Conservation (phyloP, 2,329 filamentous ascomycete species). For the Talaromyces islandicus region DNA sequence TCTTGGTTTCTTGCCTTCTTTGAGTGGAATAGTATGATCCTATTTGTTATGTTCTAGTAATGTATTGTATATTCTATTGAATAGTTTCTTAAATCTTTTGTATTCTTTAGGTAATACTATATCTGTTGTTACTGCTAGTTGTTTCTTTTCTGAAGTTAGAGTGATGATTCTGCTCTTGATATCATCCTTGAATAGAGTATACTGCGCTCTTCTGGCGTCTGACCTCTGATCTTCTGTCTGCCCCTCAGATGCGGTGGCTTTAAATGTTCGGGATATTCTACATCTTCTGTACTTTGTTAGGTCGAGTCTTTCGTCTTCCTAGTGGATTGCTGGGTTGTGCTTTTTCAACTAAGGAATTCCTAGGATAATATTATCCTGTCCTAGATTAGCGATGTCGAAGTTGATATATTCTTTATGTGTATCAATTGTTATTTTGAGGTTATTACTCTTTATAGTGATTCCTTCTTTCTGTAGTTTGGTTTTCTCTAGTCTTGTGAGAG, state of each 20-base stretch:
- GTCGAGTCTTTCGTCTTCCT: neutral
- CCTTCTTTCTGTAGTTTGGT: neutral
- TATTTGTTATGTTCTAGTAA: neutral
- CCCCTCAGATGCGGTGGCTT: neutral
- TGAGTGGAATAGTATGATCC: conserved; percentile 1
- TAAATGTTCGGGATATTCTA: neutral
- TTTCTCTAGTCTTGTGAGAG: neutral
- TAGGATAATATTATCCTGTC: too few relatives aligned
- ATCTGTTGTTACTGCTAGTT: neutral
- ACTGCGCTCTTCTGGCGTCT: neutral
- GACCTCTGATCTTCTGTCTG: neutral
- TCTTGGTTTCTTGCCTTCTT: conserved; percentile 1
- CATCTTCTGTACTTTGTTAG: neutral
- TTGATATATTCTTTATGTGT: too few relatives aligned
- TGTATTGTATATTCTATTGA: conserved; percentile 4
- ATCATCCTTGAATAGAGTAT: neutral
- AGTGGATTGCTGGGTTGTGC: too few relatives aligned
- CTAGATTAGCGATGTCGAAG: too few relatives aligned
- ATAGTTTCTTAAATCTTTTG: conserved; percentile 3
- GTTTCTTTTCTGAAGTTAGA: neutral
- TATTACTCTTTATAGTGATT: too few relatives aligned
- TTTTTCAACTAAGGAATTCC: too few relatives aligned
- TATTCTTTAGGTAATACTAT: neutral
- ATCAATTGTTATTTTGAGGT: too few relatives aligned
- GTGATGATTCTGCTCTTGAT: neutral